Base-by-base conservation (phyloP, 768 basidiomycete species). In the Termitomyces eurrhizus region DNA sequence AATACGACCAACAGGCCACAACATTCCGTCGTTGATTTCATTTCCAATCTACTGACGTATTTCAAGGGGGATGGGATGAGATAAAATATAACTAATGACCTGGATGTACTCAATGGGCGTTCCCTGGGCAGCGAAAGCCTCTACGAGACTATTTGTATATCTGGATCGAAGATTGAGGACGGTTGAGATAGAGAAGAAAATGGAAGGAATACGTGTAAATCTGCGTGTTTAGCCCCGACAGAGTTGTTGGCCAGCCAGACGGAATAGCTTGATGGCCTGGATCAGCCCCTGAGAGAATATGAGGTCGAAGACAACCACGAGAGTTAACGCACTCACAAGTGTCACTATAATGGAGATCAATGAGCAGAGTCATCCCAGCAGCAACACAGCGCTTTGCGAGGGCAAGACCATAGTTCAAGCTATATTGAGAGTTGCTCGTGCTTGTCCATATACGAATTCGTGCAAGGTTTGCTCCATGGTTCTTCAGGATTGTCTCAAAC, bases 291-390 rank as follows among this genome's bases (percentile, higher is more conserved):
- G 53, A 49, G 24, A 39, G 51, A 18, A 36, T 16, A 52, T 32
- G 39, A 32, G 21, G 16, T 24, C 33, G 35, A 61, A 4, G 4
- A 24, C 18, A 44, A 18, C 9, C 33, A 6, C 44, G 58, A 56
- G 36, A 35, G 37, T 21, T 11, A 13, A 14, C 29, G 35, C 41
- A 73, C 78, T 33, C 61, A 84, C 83, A 83, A n/a, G 81, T 85
- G 65, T 87, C 85, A 66, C 84, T 85, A 67, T 80, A 86, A 64
- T 88, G 85, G 50, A 87, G 68, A 64, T 88, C 84, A 11, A 88
- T 73, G 45, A 80, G 67, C 14, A 88, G 65, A 12, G 74, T 73
- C 82, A 87, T 78, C 12, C 84, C 84, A 12, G 82, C 83, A 12
- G 81, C 83, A 46, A 74, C 77, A 49, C 82, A 80, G 11, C 85